A percentile compares a stretch with the other conserved stretches of the same genome.
Evolutionary conservation across 345 rosid species (phyloP).

Genomic region (Cochlearia excelsa): DNA sequence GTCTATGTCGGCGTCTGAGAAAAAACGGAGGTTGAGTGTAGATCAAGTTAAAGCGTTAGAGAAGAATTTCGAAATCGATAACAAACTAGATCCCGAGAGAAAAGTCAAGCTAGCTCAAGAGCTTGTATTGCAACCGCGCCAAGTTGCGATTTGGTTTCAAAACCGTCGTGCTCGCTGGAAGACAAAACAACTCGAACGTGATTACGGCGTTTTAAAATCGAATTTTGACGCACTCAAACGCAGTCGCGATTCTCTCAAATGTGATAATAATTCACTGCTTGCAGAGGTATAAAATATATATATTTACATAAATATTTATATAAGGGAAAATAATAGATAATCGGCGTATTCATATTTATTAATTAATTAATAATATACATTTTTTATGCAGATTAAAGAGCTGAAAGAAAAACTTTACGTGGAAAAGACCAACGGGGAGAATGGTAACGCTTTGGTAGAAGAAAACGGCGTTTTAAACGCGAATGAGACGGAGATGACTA

Average conservation of each 20-base stretch:
- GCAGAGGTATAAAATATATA: constrained; percentile 50
- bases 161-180: constrained; percentile 93
- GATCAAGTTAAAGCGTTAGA: constrained; percentile 86
- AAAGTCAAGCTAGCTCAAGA: constrained; percentile 79
- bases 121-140: constrained; percentile 76
- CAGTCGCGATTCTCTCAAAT: constrained; percentile 59
- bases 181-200: constrained; percentile 80
- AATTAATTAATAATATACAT: neutral
- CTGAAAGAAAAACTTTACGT: constrained; percentile 30
- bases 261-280: constrained; percentile 70
- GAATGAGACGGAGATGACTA: constrained; percentile 1
- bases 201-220: constrained; percentile 57
- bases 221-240: constrained; percentile 62
- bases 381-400: constrained; percentile 29
- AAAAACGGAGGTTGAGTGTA: constrained; percentile 69
- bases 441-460: neutral
- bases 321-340: no score
- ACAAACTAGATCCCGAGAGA: constrained; percentile 84
- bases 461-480: constrained; percentile 9
- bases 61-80: constrained; percentile 78
- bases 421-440: constrained; percentile 1
- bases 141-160: constrained; percentile 91
- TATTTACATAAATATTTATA: neutral
- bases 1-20: constrained; percentile 41
- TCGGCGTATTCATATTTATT: no score